These are phyloP conservation scores for Saccharum officinarum DNA, from an alignment of 176 grass and related monocot species.

Conservation along the genomic window DNA sequence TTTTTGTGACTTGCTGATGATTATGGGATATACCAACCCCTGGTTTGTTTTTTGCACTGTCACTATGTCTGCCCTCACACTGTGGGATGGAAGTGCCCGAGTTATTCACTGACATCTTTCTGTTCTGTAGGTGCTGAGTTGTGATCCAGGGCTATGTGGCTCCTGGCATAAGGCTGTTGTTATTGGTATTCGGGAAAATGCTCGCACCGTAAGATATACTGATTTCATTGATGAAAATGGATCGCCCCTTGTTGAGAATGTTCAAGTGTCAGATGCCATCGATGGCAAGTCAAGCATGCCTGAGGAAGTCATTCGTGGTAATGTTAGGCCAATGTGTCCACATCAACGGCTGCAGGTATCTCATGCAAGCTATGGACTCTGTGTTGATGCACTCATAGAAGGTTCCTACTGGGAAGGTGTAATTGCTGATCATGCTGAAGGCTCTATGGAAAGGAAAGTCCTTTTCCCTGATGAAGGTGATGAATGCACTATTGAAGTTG, in stretches of 20 bases:
- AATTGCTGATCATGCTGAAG: slow-evolving; percentile 57
- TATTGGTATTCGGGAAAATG: slow-evolving; percentile 35
- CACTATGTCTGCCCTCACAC: background rate
- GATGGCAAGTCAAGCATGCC: slow-evolving; percentile 38
- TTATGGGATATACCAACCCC: background rate
- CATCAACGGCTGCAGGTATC: slow-evolving; percentile 31
- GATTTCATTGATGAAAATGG: slow-evolving; percentile 41
- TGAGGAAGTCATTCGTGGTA: slow-evolving; percentile 28
- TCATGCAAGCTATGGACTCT: slow-evolving; percentile 56
- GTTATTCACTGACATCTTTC: slow-evolving; percentile 4
- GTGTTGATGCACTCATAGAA: slow-evolving; percentile 58
- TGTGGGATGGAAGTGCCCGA: background rate
- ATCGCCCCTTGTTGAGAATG: slow-evolving; percentile 40
- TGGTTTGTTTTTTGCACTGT: background rate
- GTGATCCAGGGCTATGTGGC: slow-evolving; percentile 43
- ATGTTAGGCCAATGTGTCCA: slow-evolving; percentile 35
- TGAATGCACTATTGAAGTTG: slow-evolving; percentile 42
- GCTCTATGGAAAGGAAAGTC: slow-evolving; percentile 44
- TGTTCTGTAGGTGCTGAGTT: slow-evolving; percentile 38
- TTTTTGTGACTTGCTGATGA: background rate
- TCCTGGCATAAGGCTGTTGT: slow-evolving; percentile 51
- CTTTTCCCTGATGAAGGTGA: slow-evolving; percentile 80
- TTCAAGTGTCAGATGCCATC: slow-evolving; percentile 48
- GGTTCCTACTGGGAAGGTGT: slow-evolving; percentile 85
- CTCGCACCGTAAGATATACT: slow-evolving; percentile 39